These are phyloP conservation scores for Albugo laibachii DNA, from an alignment of 352 stramenopile species.

Conservation along the genomic window DNA sequence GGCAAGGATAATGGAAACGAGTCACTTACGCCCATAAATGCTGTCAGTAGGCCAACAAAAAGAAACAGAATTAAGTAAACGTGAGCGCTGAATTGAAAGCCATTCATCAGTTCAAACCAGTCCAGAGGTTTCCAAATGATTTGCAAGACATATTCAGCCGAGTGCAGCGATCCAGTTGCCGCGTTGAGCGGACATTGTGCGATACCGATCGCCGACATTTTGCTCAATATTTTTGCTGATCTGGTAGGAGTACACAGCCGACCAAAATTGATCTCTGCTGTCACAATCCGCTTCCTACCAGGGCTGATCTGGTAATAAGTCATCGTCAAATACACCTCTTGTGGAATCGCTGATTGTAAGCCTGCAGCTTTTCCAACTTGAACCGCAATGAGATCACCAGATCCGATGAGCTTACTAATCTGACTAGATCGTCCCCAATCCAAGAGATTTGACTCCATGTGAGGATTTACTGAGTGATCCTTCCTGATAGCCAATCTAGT, in stretches of 20 bases:
- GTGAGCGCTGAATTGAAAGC: constrained; percentile 87
- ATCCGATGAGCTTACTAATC: constrained; percentile 26
- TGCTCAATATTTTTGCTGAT: constrained; percentile 30
- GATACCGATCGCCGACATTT: constrained; percentile 51
- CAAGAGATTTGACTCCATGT: constrained; percentile 5
- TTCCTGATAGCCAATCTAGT: constrained; percentile 44
- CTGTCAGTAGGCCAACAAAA: constrained; percentile 74
- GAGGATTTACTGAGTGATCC: constrained; percentile 34
- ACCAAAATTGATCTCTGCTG: constrained; percentile 47
- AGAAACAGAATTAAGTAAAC: constrained; percentile 92
- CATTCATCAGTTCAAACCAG: constrained; percentile 91
- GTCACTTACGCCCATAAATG: constrained; percentile 54
- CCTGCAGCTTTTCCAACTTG: constrained; percentile 28
- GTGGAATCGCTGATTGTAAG: constrained; percentile 26
- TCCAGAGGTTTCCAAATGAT: constrained; percentile 77
- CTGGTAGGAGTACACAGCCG: constrained; percentile 48
- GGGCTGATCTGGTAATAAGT: constrained; percentile 61
- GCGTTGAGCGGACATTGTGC: constrained; percentile 34
- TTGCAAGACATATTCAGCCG: constrained; percentile 65
- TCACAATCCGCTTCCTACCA: constrained; percentile 37
- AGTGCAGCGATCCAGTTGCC: constrained; percentile 39
- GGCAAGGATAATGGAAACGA: neutral
- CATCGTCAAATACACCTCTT: constrained; percentile 52
- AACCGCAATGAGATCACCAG: constrained; percentile 55
- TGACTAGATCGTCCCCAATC: constrained; percentile 38